Percentiles rank a stretch among this genome's conserved stretches.
Conservation (phyloP, 2,329 filamentous ascomycete species). For the Geosmithia morbida region DNA sequence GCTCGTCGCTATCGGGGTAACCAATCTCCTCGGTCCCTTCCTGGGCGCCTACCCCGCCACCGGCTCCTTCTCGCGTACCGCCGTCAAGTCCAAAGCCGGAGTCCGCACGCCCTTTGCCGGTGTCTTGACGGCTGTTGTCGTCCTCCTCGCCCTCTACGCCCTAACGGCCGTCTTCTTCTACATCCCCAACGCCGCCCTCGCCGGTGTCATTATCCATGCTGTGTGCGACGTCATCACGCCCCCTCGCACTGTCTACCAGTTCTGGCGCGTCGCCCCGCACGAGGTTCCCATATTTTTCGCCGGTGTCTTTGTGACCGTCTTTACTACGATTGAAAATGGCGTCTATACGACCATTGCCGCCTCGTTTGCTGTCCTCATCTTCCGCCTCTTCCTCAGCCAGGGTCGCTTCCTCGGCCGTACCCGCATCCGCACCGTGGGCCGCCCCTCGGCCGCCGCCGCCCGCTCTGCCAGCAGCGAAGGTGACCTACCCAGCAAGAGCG, state of each 20-base stretch:
- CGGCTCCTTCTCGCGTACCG: conserved; percentile 80
- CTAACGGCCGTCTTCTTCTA: conserved; percentile 77
- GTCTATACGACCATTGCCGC: conserved; percentile 68
- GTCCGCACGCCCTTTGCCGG: conserved; percentile 78
- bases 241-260: conserved; percentile 71
- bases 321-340: conserved; percentile 69
- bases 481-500: conserved; percentile 4
- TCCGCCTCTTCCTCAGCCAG: conserved; percentile 62
- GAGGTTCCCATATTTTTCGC: conserved; percentile 78
- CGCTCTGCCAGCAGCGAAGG: conserved; percentile 41
- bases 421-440: conserved; percentile 66
- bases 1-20: conserved; percentile 61
- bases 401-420: conserved; percentile 70
- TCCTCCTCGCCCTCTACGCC: conserved; percentile 73
- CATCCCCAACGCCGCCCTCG: conserved; percentile 62
- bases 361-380: conserved; percentile 58
- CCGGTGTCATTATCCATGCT: conserved; percentile 82
- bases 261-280: conserved; percentile 72
- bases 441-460: conserved; percentile 52
- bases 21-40: conserved; percentile 64
- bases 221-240: conserved; percentile 76
- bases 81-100: conserved; percentile 89
- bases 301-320: conserved; percentile 71
- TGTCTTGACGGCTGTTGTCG: conserved; percentile 69
- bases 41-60: conserved; percentile 75